These are phyloP conservation scores for Gynostemma pentaphyllum DNA, from an alignment of 306 rosid species.

Conservation along the genomic window DNA sequence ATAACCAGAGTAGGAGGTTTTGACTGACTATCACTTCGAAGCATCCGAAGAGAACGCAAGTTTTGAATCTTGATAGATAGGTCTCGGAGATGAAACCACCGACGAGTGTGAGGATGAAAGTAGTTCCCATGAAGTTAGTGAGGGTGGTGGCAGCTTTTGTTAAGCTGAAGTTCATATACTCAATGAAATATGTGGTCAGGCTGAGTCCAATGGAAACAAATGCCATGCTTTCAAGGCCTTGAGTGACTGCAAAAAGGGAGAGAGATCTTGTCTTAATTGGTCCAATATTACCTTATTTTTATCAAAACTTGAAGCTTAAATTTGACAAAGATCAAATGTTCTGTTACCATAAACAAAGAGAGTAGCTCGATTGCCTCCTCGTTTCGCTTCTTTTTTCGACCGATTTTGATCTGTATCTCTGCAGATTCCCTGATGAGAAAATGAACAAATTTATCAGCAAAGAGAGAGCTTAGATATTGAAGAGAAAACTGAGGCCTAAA, in stretches of 20 bases:
- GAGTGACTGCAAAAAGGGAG: slow-evolving; percentile 55
- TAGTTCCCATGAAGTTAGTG: slow-evolving; percentile 74
- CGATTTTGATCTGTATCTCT: background rate
- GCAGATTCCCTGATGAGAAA: background rate
- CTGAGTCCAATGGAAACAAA: slow-evolving; percentile 47
- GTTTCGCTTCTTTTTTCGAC: background rate
- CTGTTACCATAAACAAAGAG: background rate
- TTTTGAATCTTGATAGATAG: slow-evolving; percentile 60
- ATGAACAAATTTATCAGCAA: background rate
- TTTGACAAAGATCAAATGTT: too few relatives aligned
- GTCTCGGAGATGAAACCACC: slow-evolving; percentile 68
- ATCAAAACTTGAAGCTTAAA: too few relatives aligned
- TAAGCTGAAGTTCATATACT: slow-evolving; percentile 60
- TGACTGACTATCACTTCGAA: slow-evolving; percentile 40
- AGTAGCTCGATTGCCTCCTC: background rate
- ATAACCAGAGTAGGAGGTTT: too few relatives aligned
- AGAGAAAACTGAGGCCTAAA: background rate
- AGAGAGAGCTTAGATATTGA: background rate
- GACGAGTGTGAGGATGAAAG: slow-evolving; percentile 48
- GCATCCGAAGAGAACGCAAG: slow-evolving; percentile 40
- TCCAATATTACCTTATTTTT: too few relatives aligned
- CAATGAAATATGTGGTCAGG: slow-evolving; percentile 60
- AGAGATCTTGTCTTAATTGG: too few relatives aligned
- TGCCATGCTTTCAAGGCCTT: slow-evolving; percentile 82
- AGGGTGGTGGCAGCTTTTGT: slow-evolving; percentile 62